Base-by-base conservation (phyloP, 2,329 filamentous ascomycete species). In the Cladosporium colombiae region DNA sequence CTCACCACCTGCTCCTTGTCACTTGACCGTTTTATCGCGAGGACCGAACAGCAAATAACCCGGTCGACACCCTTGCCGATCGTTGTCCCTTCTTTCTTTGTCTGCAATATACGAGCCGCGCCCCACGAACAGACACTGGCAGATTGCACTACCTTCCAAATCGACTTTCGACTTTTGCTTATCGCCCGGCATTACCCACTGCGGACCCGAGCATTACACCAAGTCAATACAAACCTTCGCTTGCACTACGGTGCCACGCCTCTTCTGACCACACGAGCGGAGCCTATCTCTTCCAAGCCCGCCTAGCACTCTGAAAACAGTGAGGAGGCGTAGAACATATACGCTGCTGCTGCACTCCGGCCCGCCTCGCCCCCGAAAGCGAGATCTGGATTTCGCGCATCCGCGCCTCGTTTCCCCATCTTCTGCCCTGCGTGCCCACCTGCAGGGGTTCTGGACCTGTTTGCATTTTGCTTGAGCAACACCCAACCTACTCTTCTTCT, bases 381-480 rank as follows among this genome's bases (percentile, higher is more conserved):
- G 49, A 56, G 50, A 56, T 63, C 61, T 63, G 50, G 61, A 63
- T 56, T 44, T 46, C 50, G 50, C 50, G 50, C 61, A 29, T 37
- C 61, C 33, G 50, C 50, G 61, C 61, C 31, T 53, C 61, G n/a
- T 27, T 21, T 52, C 59, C 33, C 23, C 50, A 23, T 25, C 56
- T 40, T 29, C 37, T 33, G 29, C 59, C 59, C 44, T 52, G 37
- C 40, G 49, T 31, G 31, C 60, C 13, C 44, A 23, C 46, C 60
- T 62, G 61, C 61, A 63, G 61, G 61, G 61, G 50, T 46, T 37
- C 56, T 59, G 31, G 61, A 37, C 52, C 50, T 63, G 60, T 31
- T 31, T 53, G 50, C 50, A 27, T 18, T 53, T 53, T 40, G 56
- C 56, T 46, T 58, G 40, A 46, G 56, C 56, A 59, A 46, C 21